These are phyloP conservation scores for Tulasnella calospora DNA, from an alignment of 768 basidiomycete genomes.

Conservation along the genomic window DNA sequence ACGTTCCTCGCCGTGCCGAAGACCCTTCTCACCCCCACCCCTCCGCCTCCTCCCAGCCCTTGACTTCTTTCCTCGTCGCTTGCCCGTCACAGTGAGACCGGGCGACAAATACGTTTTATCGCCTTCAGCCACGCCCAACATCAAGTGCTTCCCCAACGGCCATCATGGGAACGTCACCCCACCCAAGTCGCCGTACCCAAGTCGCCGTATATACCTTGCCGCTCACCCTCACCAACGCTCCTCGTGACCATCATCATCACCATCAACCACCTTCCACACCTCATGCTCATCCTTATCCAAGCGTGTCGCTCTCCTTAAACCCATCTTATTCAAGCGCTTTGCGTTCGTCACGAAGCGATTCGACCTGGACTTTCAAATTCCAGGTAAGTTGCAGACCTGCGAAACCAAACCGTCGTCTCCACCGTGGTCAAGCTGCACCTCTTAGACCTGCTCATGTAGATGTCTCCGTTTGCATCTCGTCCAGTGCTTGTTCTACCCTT, in stretches of 20 bases:
- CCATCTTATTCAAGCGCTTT: constrained; percentile 37
- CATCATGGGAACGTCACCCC: neutral
- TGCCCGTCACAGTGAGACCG: neutral
- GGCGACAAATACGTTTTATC: neutral
- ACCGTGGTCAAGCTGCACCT: constrained; percentile 50
- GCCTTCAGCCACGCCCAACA: neutral
- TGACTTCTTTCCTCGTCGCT: neutral
- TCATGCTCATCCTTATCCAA: constrained; percentile 25
- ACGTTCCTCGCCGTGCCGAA: constrained; percentile 90
- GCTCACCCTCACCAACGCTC: neutral
- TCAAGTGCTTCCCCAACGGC: too few species aligned
- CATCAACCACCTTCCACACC: neutral
- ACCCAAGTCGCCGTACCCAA: too few species aligned
- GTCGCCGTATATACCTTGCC: neutral
- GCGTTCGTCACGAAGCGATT: constrained; percentile 27
- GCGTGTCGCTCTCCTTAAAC: constrained; percentile 27
- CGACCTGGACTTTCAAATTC: constrained; percentile 20
- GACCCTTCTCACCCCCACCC: constrained; percentile 77
- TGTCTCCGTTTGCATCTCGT: constrained; percentile 87
- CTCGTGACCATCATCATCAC: neutral
- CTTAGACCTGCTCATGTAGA: constrained; percentile 77
- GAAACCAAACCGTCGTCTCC: neutral
- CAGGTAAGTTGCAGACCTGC: too few species aligned
- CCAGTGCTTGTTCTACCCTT: constrained; percentile 73
- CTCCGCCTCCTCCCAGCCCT: constrained; percentile 9